phyloP scores from a whole-genome alignment of 2,329 filamentous ascomycete species.

The Penicillium expansum region DNA sequence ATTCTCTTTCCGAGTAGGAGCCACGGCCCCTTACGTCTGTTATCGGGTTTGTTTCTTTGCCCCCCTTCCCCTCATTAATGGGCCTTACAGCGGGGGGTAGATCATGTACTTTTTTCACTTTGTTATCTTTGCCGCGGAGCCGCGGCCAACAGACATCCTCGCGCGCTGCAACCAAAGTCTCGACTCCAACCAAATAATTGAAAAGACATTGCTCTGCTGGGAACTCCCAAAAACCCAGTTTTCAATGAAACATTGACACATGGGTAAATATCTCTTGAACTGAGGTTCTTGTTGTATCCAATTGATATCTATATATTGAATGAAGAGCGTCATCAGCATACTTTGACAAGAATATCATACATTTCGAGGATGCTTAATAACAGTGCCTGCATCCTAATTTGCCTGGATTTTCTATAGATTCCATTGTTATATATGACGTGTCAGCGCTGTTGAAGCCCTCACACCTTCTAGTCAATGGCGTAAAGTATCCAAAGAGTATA shows the following conservation, averaged over 20 bases:
- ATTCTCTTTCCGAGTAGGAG: not conserved
- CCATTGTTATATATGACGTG: not conserved
- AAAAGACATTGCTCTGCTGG: not conserved
- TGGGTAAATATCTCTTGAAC: too few relatives aligned
- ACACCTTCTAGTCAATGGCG: too few relatives aligned
- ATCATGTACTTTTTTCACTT: not conserved
- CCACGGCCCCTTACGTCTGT: not conserved
- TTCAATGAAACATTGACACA: too few relatives aligned
- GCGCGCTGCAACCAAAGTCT: not conserved
- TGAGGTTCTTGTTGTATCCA: too few relatives aligned
- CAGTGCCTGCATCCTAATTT: too few relatives aligned
- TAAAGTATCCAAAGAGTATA: not conserved
- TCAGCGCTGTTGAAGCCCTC: not conserved
- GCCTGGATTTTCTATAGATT: too few relatives aligned
- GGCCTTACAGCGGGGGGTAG: not conserved
- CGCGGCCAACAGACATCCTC: not conserved
- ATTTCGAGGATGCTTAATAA: too few relatives aligned
- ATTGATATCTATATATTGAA: too few relatives aligned
- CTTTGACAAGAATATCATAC: too few relatives aligned
- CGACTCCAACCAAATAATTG: not conserved
- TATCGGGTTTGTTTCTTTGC: not conserved
- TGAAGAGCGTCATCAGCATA: too few relatives aligned
- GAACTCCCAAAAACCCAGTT: not conserved
- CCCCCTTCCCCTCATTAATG: too few relatives aligned
- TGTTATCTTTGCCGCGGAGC: not conserved